A percentile compares a stretch with the other conserved stretches of the same genome.
phyloP scores from a whole-genome alignment of 169 alveolate species.

The Plasmodium knowlesi region DNA sequence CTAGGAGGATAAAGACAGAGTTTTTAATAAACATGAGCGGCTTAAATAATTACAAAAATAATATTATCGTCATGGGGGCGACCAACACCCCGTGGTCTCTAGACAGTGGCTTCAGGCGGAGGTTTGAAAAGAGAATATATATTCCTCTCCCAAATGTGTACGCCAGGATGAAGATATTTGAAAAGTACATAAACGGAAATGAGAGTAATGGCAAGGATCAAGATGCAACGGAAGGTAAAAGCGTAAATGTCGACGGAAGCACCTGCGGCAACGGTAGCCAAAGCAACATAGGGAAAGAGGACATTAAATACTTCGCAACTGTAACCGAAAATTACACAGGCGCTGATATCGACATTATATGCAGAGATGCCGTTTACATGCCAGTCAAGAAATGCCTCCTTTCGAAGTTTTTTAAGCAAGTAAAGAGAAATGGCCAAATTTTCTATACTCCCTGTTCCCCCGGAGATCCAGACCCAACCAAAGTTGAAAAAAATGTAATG shows the following conservation, averaged over 20 bases:
- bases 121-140: slow-evolving; percentile 97
- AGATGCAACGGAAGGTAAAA: slow-evolving; percentile 84
- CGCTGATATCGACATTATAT: slow-evolving; percentile 79
- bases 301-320: slow-evolving; percentile 79
- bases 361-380: slow-evolving; percentile 81
- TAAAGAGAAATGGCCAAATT: slow-evolving; percentile 42
- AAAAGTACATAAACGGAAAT: slow-evolving; percentile 78
- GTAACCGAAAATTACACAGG: slow-evolving; percentile 84
- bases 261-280: slow-evolving; percentile 63
- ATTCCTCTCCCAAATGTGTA: slow-evolving; percentile 98
- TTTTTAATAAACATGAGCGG: slow-evolving; percentile 99
- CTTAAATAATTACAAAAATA: slow-evolving; percentile 64
- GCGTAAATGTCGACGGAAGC: slow-evolving; percentile 78
- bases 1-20: slow-evolving; percentile 99
- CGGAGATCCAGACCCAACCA: slow-evolving; percentile 83
- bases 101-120: slow-evolving; percentile 98
- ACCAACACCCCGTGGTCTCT: slow-evolving; percentile 97
- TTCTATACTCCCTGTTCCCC: slow-evolving; percentile 87
- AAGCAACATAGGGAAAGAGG: slow-evolving; percentile 86
- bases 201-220: slow-evolving; percentile 83
- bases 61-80: slow-evolving; percentile 82
- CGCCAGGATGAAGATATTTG: slow-evolving; percentile 91
- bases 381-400: slow-evolving; percentile 80
- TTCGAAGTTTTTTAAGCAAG: slow-evolving; percentile 80
- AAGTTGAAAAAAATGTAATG: slow-evolving; percentile 84